Evolutionary conservation across 75 land plant species (phyloP).

Genomic region (Pinus taeda): DNA sequence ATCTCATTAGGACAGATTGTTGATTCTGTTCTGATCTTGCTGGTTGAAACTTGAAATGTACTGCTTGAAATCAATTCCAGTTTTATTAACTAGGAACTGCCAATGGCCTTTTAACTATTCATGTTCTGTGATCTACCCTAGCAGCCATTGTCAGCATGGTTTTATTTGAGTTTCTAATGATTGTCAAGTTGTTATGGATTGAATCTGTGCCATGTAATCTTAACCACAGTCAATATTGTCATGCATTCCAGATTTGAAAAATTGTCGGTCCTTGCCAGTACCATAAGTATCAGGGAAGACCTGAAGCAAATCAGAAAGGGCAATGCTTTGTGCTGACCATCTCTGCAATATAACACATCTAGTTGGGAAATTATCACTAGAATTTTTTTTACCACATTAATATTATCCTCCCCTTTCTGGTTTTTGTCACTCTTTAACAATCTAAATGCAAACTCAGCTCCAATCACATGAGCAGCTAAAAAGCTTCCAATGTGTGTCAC

Average conservation of each 20-base stretch:
- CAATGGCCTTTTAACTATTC: neutral
- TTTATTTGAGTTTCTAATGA: neutral
- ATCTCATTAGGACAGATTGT: neutral
- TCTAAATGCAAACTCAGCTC: slow-evolving; percentile 2
- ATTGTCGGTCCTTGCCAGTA: neutral
- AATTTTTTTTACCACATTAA: neutral
- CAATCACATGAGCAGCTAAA: neutral
- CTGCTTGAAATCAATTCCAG: neutral
- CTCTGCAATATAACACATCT: neutral
- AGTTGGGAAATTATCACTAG: neutral
- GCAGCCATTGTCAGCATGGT: neutral
- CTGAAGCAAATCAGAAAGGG: neutral
- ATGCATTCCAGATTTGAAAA: neutral
- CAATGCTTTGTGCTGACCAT: neutral
- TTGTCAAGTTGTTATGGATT: neutral
- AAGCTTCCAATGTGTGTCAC: neutral
- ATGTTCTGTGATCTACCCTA: neutral
- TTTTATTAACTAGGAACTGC: neutral
- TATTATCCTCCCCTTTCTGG: too few species aligned
- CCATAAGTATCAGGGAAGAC: neutral
- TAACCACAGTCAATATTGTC: neutral
- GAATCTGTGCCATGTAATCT: neutral
- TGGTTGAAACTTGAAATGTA: neutral
- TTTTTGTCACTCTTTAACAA: neutral
- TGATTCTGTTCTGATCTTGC: neutral